Percentiles rank a stretch among this genome's conserved stretches.
phyloP scores from a whole-genome alignment of 164 flowering plant genomes.

The Dillenia turbinata region DNA sequence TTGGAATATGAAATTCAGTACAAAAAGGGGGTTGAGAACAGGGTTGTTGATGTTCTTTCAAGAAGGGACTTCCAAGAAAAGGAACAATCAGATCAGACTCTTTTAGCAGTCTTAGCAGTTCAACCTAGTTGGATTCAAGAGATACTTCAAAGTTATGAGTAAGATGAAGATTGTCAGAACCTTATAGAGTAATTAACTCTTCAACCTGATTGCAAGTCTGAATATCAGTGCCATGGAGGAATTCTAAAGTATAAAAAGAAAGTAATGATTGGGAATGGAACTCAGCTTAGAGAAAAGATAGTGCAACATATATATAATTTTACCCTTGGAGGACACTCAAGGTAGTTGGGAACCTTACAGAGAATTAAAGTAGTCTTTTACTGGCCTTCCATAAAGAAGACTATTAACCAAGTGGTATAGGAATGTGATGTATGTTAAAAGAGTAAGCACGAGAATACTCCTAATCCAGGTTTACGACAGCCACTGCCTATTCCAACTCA shows the following conservation, averaged over 20 bases:
- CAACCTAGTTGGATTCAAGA: neutral
- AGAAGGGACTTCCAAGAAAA: no score
- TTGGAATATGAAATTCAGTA: no score
- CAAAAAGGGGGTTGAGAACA: no score
- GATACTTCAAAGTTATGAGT: neutral
- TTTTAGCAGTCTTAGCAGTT: no score
- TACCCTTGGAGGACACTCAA: neutral
- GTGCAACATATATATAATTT: neutral
- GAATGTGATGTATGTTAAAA: neutral
- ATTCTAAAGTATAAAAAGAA: neutral
- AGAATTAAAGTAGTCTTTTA: neutral
- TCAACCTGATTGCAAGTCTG: neutral
- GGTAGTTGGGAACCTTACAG: neutral
- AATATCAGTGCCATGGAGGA: neutral
- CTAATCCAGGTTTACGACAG: neutral
- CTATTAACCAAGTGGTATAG: neutral
- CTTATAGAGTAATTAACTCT: neutral
- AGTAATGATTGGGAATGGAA: neutral
- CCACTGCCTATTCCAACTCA: neutral
- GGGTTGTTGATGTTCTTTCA: no score
- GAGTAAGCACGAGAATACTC: neutral
- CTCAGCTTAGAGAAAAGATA: neutral
- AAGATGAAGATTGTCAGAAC: neutral
- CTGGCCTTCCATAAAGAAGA: neutral
- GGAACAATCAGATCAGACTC: no score